Conservation (phyloP, 2,329 filamentous ascomycete genomes). For the Hymenoscyphus fraxineus region DNA sequence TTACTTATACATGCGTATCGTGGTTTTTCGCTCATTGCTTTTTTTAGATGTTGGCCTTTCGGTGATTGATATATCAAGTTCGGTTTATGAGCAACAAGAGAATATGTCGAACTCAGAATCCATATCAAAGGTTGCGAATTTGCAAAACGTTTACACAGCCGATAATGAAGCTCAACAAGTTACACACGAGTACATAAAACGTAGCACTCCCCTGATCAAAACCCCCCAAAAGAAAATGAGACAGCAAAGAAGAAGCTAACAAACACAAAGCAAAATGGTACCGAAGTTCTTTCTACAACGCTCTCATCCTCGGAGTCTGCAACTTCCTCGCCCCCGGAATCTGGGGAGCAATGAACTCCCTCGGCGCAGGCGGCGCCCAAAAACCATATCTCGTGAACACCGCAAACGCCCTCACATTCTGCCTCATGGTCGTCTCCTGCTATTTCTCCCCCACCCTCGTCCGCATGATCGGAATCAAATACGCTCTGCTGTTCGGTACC, state of each 20-base stretch:
- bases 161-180: constrained; percentile 6
- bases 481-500: constrained; percentile 67
- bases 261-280: constrained; percentile 52
- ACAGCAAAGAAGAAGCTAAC: neutral
- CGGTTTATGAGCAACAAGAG: neutral
- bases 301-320: constrained; percentile 66
- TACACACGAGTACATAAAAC: constrained; percentile 3
- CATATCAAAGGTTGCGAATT: neutral
- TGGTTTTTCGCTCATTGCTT: neutral
- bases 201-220: neutral
- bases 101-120: neutral
- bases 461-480: constrained; percentile 66
- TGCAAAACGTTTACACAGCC: neutral
- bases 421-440: constrained; percentile 69
- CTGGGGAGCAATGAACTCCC: constrained; percentile 70
- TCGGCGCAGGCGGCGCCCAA: constrained; percentile 65
- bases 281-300: constrained; percentile 69
- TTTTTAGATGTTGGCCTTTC: neutral
- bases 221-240: neutral
- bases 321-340: constrained; percentile 69
- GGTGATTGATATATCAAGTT: neutral
- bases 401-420: constrained; percentile 68
- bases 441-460: constrained; percentile 62
- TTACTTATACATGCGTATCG: neutral
- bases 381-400: constrained; percentile 62